These are phyloP conservation scores for Pezicula rhizophila DNA, from an alignment of 2,329 filamentous ascomycete species.

Conservation along the genomic window DNA sequence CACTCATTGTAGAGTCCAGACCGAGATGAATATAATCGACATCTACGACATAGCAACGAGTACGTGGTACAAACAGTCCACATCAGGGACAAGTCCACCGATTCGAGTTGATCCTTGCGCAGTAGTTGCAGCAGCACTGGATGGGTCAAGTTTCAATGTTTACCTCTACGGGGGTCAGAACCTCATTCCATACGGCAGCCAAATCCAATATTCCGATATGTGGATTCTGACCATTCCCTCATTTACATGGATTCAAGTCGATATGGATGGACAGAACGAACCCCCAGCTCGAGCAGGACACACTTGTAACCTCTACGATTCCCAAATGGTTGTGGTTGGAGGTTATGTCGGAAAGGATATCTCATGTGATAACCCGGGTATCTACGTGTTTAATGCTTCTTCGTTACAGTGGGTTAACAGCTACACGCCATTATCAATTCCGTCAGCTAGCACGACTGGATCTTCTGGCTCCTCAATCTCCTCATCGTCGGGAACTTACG, in stretches of 20 bases:
- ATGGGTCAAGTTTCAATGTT: constrained; percentile 70
- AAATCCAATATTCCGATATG: constrained; percentile 62
- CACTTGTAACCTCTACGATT: constrained; percentile 62
- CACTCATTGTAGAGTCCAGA: constrained; percentile 30
- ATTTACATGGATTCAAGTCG: constrained; percentile 67
- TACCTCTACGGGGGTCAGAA: constrained; percentile 77
- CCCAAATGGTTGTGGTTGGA: constrained; percentile 64
- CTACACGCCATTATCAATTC: constrained; percentile 51
- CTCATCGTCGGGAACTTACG: not conserved
- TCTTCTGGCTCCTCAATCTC: constrained; percentile 13
- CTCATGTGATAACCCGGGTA: constrained; percentile 59
- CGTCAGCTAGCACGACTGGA: constrained; percentile 38
- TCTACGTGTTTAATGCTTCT: constrained; percentile 69
- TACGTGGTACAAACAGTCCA: constrained; percentile 69
- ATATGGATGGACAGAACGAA: constrained; percentile 43
- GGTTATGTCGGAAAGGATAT: constrained; percentile 59
- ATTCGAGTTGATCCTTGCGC: constrained; percentile 69
- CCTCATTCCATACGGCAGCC: constrained; percentile 52
- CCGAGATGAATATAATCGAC: constrained; percentile 62
- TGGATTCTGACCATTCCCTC: constrained; percentile 69
- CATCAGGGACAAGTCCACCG: constrained; percentile 53
- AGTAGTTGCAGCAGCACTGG: constrained; percentile 61
- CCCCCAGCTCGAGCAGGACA: constrained; percentile 62
- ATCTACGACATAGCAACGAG: constrained; percentile 70
- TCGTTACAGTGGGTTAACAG: constrained; percentile 55